Evolutionary conservation across 2,329 filamentous ascomycete species (phyloP).

Genomic region (Penicillium polonicum): DNA sequence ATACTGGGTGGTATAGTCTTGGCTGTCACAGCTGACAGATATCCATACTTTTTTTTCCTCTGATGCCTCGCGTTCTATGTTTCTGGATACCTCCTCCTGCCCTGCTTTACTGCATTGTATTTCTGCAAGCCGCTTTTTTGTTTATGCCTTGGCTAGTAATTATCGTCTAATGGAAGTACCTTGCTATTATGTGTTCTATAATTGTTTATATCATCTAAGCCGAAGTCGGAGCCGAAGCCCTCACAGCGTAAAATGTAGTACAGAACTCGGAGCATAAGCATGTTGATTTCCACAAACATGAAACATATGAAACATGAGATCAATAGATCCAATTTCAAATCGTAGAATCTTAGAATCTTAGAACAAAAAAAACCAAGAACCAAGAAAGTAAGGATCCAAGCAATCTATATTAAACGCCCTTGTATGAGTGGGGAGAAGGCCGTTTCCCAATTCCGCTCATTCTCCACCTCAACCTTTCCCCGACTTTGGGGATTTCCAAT

Average conservation of each 20-base stretch:
- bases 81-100: conserved; percentile 31
- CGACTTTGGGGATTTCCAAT: conserved; percentile 3
- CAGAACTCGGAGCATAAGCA: conserved; percentile 5
- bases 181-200: conserved; percentile 1
- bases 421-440: conserved; percentile 1
- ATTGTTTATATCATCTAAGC: background rate
- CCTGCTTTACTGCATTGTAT: conserved; percentile 24
- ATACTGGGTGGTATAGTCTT: conserved; percentile 2
- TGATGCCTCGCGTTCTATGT: conserved; percentile 11
- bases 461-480: conserved; percentile 9
- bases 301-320: background rate
- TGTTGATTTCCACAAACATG: background rate
- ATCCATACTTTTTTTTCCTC: conserved; percentile 1
- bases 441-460: background rate
- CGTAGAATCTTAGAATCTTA: background rate
- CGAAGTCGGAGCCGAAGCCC: conserved; percentile 5
- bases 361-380: background rate
- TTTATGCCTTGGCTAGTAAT: conserved; percentile 20
- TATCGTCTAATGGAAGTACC: conserved; percentile 15
- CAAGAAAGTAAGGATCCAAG: background rate
- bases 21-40: background rate
- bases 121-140: conserved; percentile 19
- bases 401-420: background rate
- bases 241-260: conserved; percentile 5
- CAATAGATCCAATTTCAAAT: background rate